Percentiles rank a stretch among this genome's conserved stretches.
Conservation (phyloP, 2,329 filamentous ascomycete species). For the Pestalotiopsis sp. region DNA sequence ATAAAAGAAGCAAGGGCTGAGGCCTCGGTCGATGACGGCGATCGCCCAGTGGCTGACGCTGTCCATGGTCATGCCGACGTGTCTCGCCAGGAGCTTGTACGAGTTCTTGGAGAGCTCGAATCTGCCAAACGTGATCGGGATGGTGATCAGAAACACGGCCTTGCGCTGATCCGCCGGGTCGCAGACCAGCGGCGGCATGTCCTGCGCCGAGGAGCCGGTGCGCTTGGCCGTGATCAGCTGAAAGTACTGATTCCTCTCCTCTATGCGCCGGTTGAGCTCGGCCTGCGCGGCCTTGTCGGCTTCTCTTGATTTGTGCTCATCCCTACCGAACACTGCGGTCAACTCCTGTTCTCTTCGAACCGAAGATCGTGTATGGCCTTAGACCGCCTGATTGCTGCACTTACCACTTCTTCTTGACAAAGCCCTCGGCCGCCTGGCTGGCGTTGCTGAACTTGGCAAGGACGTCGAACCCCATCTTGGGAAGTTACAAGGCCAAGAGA, state of each 20-base stretch:
- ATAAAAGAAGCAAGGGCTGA: constrained; percentile 26
- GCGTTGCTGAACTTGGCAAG: constrained; percentile 19
- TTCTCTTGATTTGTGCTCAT: constrained; percentile 13
- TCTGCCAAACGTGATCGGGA: constrained; percentile 27
- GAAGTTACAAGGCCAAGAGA: neutral
- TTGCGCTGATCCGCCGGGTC: constrained; percentile 18
- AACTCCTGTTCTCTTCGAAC: neutral
- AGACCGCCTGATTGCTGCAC: neutral
- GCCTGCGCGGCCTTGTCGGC: constrained; percentile 13
- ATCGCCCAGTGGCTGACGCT: constrained; percentile 31
- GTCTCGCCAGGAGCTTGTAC: constrained; percentile 27
- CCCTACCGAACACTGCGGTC: neutral
- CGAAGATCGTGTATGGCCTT: neutral
- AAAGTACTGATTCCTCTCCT: constrained; percentile 25
- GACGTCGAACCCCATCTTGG: constrained; percentile 21
- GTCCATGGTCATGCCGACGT: constrained; percentile 30
- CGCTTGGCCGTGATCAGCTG: constrained; percentile 22
- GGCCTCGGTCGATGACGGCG: constrained; percentile 27
- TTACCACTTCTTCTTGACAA: constrained; percentile 23
- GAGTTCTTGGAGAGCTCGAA: constrained; percentile 28
- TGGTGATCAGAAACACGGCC: constrained; percentile 30
- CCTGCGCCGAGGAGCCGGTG: constrained; percentile 20
- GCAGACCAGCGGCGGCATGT: constrained; percentile 24
- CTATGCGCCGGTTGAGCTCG: constrained; percentile 17
- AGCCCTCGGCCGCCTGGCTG: constrained; percentile 17